Base-by-base conservation (phyloP, 352 stramenopile species). In the Globisporangium radiosum region DNA sequence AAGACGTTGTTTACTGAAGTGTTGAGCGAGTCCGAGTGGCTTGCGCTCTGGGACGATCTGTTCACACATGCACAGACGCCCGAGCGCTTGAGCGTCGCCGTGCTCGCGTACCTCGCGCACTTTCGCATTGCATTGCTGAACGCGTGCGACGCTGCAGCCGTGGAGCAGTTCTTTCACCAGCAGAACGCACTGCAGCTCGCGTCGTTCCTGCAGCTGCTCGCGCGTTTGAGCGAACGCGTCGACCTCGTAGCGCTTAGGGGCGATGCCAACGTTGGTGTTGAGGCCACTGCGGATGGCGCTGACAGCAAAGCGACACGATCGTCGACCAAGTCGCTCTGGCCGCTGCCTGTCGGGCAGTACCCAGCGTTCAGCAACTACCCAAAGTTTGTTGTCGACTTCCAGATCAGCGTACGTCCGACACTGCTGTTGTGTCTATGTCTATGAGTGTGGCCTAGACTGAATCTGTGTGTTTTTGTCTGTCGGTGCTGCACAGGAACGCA, bases 1-100 rank as follows among this genome's bases (percentile, higher is more conserved):
- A 77, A 88, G 54, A 88, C 81, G 13, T 72, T 94, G 48, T 96
- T 97, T 62, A 95, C 82, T 0, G 89, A 97, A 69, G 89, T 96
- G 1, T 61, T 98, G 45, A 85, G 66, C 50, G 80, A 92, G 59
- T 72, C 88, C 47, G 84, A 96, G 58, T 98, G 90, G 90, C 73
- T 96, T 49, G 75, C 71, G 45, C 63, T 98, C 15, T 96, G 86
- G 85, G 91, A 97, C 54, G 72, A 95, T 59, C 52, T 98, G 1
- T 76, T 97, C 36, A 86, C 89, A 14, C 76, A 72, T 36, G 68
- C 76, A 7, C 69, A 94, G 15, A 79, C 81, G 7, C 81, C 91
- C 17, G 70, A 80, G 40, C 57, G 90, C 6, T 62, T 90, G 42
- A 81, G 73, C 51, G 71, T 85, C 5, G 85, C 76, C 39, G 82